phyloP scores from a whole-genome alignment of 164 flowering plant genomes.

The Aristolochia californica region DNA sequence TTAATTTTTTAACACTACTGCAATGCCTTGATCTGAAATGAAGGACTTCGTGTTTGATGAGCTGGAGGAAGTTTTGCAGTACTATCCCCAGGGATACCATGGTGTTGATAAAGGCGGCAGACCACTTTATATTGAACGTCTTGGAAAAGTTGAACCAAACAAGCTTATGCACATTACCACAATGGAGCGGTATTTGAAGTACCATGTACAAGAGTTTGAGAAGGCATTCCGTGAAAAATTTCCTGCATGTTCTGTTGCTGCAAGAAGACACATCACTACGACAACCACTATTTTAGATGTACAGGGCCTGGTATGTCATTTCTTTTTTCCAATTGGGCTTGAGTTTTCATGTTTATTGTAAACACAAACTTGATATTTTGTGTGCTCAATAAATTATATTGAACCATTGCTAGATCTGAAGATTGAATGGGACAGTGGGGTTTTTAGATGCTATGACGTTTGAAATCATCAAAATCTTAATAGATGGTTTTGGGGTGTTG shows the following conservation, averaged over 20 bases:
- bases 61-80: constrained; percentile 67
- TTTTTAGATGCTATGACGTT: too few species aligned
- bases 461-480: too few species aligned
- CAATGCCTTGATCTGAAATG: background rate
- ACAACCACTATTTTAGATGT: constrained; percentile 92
- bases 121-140: constrained; percentile 90
- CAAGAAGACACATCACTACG: constrained; percentile 60
- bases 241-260: constrained; percentile 93
- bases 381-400: too few species aligned
- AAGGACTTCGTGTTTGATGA: constrained; percentile 87
- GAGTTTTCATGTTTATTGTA: background rate
- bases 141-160: constrained; percentile 90
- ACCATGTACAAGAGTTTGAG: constrained; percentile 97
- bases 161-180: constrained; percentile 71
- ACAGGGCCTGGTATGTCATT: constrained; percentile 71
- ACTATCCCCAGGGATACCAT: constrained; percentile 97
- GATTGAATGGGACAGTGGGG: too few species aligned
- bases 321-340: background rate
- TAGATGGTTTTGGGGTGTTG: too few species aligned
- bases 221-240: constrained; percentile 68
- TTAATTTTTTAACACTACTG: too few species aligned
- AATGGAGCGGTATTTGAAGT: constrained; percentile 65
- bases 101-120: constrained; percentile 96
- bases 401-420: too few species aligned
- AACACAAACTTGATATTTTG: too few species aligned